A percentile compares a stretch with the other conserved stretches of the same genome.
Conservation (phyloP, 768 basidiomycete genomes). For the Sarcodon aspratus region DNA sequence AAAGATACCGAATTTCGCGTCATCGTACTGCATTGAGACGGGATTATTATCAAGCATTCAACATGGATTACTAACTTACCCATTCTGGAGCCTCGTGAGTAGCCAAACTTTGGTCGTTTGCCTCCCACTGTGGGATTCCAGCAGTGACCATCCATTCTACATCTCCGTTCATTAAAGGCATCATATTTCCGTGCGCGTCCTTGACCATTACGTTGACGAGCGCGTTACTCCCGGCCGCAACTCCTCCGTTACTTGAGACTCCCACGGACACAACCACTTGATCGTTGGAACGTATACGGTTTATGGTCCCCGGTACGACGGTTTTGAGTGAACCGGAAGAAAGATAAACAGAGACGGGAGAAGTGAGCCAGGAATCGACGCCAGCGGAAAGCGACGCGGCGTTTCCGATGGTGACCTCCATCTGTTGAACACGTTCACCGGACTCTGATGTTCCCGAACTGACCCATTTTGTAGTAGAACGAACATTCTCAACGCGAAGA, state of each 20-base stretch:
- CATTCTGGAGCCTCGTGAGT: constrained; percentile 44
- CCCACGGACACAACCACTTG: constrained; percentile 38
- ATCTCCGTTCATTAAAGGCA: constrained; percentile 17
- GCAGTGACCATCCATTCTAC: constrained; percentile 26
- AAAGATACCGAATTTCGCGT: constrained; percentile 46
- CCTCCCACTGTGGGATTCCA: constrained; percentile 28
- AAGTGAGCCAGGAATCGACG: constrained; percentile 17
- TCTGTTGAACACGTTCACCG: constrained; percentile 29
- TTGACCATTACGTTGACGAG: constrained; percentile 23
- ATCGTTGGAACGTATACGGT: constrained; percentile 38
- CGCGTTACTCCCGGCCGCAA: constrained; percentile 1
- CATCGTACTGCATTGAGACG: constrained; percentile 26
- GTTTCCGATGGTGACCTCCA: constrained; percentile 43
- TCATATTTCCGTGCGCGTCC: constrained; percentile 20
- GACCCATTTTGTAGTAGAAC: constrained; percentile 37
- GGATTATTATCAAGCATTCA: background rate
- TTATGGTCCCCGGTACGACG: constrained; percentile 25
- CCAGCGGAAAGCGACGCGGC: constrained; percentile 28
- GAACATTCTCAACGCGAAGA: constrained; percentile 29
- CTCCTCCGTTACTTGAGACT: constrained; percentile 18
- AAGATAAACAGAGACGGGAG: constrained; percentile 7
- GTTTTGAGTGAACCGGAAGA: constrained; percentile 23
- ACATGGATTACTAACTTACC: constrained; percentile 23
- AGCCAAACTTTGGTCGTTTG: constrained; percentile 22
- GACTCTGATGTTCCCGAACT: background rate